These are phyloP conservation scores for Paraphoma chrysanthemicola DNA, from an alignment of 2,329 filamentous ascomycete genomes.

Conservation along the genomic window DNA sequence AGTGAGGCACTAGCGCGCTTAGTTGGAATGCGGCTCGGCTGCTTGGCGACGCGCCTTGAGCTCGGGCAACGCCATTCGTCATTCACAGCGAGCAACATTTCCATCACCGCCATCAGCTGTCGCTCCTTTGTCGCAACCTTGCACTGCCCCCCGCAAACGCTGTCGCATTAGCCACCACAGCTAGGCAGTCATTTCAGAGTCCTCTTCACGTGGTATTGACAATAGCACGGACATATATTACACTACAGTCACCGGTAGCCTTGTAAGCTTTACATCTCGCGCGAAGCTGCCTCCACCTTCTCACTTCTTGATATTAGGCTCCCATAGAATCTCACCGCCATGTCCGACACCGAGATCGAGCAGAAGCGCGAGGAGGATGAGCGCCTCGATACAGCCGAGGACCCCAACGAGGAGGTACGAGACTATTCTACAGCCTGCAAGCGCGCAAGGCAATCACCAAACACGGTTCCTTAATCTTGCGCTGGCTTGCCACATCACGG, in stretches of 20 bases:
- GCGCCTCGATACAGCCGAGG: slow-evolving; percentile 43
- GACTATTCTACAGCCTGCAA: neutral
- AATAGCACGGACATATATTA: slow-evolving; percentile 6
- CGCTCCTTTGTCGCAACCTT: slow-evolving; percentile 14
- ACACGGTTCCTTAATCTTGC: neutral
- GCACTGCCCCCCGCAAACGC: slow-evolving; percentile 4
- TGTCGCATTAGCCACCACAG: slow-evolving; percentile 13
- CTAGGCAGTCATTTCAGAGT: neutral
- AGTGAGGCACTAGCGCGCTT: neutral
- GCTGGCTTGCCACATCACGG: neutral
- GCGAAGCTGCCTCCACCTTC: slow-evolving; percentile 7
- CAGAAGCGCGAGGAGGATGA: slow-evolving; percentile 41
- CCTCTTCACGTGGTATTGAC: neutral
- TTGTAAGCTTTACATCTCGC: slow-evolving; percentile 17
- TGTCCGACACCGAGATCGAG: slow-evolving; percentile 41
- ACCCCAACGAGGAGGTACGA: slow-evolving; percentile 46
- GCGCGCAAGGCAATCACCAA: neutral
- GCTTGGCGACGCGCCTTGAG: slow-evolving; percentile 22
- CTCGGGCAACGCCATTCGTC: slow-evolving; percentile 22
- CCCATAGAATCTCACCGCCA: slow-evolving; percentile 11
- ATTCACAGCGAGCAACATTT: slow-evolving; percentile 23
- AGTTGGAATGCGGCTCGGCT: slow-evolving; percentile 19
- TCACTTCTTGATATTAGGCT: slow-evolving; percentile 7
- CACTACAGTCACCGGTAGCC: slow-evolving; percentile 13
- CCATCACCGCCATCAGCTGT: slow-evolving; percentile 17